These are phyloP conservation scores for Podila horticola DNA, from an alignment of 192 early-diverging fungal genomes.

Conservation along the genomic window DNA sequence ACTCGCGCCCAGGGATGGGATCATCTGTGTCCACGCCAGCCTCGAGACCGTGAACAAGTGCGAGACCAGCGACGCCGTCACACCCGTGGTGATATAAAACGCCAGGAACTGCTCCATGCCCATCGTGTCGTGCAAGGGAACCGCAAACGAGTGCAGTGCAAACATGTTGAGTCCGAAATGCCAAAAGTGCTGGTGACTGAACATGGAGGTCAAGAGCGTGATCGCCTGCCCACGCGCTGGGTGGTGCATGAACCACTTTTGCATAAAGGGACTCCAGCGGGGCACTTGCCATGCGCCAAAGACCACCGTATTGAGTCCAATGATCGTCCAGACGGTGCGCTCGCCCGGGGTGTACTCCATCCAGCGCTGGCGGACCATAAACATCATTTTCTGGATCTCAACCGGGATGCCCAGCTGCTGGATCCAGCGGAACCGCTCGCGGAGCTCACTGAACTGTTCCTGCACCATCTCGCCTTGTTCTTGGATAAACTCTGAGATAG, in stretches of 20 bases:
- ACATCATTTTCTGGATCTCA: constrained; percentile 39
- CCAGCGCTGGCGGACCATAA: constrained; percentile 26
- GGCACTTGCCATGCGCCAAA: constrained; percentile 80
- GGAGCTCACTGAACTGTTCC: constrained; percentile 21
- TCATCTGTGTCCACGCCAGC: constrained; percentile 51
- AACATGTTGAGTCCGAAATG: constrained; percentile 88
- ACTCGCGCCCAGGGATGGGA: constrained; percentile 83
- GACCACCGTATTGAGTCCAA: constrained; percentile 78
- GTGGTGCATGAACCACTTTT: constrained; percentile 80
- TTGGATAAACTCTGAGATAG: constrained; percentile 33
- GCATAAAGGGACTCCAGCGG: constrained; percentile 74
- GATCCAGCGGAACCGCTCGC: constrained; percentile 35
- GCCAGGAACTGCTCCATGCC: constrained; percentile 79
- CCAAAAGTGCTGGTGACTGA: constrained; percentile 78
- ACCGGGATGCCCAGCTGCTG: constrained; percentile 48
- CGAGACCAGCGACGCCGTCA: constrained; percentile 71
- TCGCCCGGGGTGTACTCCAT: constrained; percentile 46
- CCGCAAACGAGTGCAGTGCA: constrained; percentile 76
- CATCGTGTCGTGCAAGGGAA: constrained; percentile 57
- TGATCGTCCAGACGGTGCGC: constrained; percentile 60
- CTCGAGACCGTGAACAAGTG: constrained; percentile 65
- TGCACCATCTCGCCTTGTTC: constrained; percentile 31
- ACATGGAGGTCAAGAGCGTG: constrained; percentile 82
- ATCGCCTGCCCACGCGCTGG: constrained; percentile 72
- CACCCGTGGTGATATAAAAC: constrained; percentile 80